A percentile compares a stretch with the other conserved stretches of the same genome.
Evolutionary conservation across 2,329 filamentous ascomycete genomes (phyloP).

Genomic region (Colletotrichum spaethianum): DNA sequence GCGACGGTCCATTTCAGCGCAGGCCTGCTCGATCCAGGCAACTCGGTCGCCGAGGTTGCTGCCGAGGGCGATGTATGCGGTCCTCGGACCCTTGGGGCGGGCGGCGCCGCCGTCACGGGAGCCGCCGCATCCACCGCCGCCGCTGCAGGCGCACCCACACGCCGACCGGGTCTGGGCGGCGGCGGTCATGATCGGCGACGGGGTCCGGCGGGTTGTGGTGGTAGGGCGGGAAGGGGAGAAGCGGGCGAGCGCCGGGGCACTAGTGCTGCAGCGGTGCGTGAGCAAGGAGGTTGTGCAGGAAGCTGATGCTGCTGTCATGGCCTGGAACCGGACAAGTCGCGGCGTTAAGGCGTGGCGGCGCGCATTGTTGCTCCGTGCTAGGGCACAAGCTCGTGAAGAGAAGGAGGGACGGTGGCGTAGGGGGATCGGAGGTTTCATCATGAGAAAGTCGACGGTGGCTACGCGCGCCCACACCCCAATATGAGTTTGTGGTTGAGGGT

Average conservation of each 20-base stretch:
- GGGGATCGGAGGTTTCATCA: constrained; percentile 37
- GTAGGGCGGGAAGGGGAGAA: constrained; percentile 17
- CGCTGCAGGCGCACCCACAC: constrained; percentile 53
- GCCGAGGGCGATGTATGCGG: constrained; percentile 88
- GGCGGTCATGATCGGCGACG: constrained; percentile 30
- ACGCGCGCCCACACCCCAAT: constrained; percentile 19
- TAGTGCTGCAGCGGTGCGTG: constrained; percentile 17
- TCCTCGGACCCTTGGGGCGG: constrained; percentile 51
- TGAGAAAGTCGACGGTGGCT: constrained; percentile 19
- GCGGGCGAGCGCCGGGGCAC: constrained; percentile 16
- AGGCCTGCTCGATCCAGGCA: constrained; percentile 87
- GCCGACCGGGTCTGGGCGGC: constrained; percentile 45
- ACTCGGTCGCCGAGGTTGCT: constrained; percentile 93
- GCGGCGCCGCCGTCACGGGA: constrained; percentile 35
- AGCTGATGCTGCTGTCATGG: constrained; percentile 22
- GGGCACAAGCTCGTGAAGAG: constrained; percentile 31
- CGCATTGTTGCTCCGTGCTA: constrained; percentile 35
- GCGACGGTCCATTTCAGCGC: constrained; percentile 79
- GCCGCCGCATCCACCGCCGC: constrained; percentile 46
- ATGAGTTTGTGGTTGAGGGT: constrained; percentile 36
- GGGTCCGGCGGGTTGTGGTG: constrained; percentile 14
- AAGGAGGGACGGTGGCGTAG: constrained; percentile 25
- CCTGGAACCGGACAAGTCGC: constrained; percentile 33
- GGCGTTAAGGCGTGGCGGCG: constrained; percentile 28
- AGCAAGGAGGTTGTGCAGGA: constrained; percentile 24